Evolutionary conservation across 1,139 yeast genomes (phyloP).

Genomic region (Geotrichum armillariae): DNA sequence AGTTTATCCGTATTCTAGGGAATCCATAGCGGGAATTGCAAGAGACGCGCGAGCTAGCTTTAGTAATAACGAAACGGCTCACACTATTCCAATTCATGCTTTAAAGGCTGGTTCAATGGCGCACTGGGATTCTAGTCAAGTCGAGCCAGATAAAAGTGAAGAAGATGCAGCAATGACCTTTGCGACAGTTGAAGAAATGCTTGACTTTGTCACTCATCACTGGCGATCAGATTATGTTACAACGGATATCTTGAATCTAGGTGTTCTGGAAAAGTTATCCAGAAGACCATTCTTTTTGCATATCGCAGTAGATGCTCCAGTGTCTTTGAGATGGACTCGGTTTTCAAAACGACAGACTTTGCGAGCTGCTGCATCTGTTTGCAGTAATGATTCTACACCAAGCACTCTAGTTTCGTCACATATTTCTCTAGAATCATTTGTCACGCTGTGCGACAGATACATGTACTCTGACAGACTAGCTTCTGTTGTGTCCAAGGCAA

Average conservation of each 20-base stretch:
- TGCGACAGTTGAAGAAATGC: conserved; percentile 46
- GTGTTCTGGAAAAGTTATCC: conserved; percentile 50
- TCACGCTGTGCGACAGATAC: conserved; percentile 41
- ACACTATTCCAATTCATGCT: conserved; percentile 9
- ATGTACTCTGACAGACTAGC: conserved; percentile 45
- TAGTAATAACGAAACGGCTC: neutral
- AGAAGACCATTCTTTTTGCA: conserved; percentile 88
- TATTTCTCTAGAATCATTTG: conserved; percentile 23
- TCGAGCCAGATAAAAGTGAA: neutral
- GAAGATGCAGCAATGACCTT: conserved; percentile 33
- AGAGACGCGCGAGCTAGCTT: neutral
- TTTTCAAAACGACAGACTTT: neutral
- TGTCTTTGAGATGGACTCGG: conserved; percentile 29
- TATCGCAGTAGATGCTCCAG: conserved; percentile 75
- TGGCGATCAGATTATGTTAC: conserved; percentile 71
- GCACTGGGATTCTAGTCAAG: conserved; percentile 4
- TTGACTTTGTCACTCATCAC: conserved; percentile 63
- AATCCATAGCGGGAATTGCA: neutral
- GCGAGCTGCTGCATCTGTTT: neutral
- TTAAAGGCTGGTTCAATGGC: conserved; percentile 14
- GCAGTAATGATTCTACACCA: neutral
- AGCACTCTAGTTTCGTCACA: conserved; percentile 21
- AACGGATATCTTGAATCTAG: conserved; percentile 48
- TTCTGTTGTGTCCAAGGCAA: conserved; percentile 56
- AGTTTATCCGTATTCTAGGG: neutral